Evolutionary conservation across 176 grass and related monocot species (phyloP).

Genomic region (Typha latifolia): DNA sequence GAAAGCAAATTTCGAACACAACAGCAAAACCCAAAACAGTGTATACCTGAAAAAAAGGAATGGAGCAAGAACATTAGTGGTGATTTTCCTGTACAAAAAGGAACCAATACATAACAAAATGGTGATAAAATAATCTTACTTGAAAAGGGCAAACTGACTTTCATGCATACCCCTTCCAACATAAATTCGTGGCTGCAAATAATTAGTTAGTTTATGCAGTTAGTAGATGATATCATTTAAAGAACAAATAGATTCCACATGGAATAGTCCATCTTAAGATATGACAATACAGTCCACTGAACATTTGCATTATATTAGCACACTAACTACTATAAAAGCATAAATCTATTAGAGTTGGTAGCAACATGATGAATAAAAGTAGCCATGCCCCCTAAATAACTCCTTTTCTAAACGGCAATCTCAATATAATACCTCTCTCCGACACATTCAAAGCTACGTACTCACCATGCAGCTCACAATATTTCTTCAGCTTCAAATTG

Average conservation of each 20-base stretch:
- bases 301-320: too few species aligned
- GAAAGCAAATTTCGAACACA: constrained; percentile 81
- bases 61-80: constrained; percentile 5
- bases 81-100: constrained; percentile 11
- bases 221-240: neutral
- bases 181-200: constrained; percentile 80
- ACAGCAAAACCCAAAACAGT: constrained; percentile 71
- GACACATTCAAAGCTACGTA: too few species aligned
- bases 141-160: constrained; percentile 76
- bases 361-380: too few species aligned
- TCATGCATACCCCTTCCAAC: constrained; percentile 99
- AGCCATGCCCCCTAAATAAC: too few species aligned
- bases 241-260: constrained; percentile 1
- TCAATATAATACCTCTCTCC: too few species aligned
- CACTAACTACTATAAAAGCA: too few species aligned
- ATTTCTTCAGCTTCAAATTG: too few species aligned
- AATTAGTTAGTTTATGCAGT: constrained; percentile 5
- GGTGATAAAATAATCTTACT: constrained; percentile 43
- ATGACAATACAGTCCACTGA: too few species aligned
- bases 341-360: too few species aligned
- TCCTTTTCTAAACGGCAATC: too few species aligned
- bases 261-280: too few species aligned
- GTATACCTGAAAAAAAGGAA: constrained; percentile 65
- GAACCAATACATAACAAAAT: neutral
- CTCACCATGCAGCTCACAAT: too few species aligned